Evolutionary conservation across 2,329 filamentous ascomycete genomes (phyloP).

Genomic region (Verruconis gallopava): DNA sequence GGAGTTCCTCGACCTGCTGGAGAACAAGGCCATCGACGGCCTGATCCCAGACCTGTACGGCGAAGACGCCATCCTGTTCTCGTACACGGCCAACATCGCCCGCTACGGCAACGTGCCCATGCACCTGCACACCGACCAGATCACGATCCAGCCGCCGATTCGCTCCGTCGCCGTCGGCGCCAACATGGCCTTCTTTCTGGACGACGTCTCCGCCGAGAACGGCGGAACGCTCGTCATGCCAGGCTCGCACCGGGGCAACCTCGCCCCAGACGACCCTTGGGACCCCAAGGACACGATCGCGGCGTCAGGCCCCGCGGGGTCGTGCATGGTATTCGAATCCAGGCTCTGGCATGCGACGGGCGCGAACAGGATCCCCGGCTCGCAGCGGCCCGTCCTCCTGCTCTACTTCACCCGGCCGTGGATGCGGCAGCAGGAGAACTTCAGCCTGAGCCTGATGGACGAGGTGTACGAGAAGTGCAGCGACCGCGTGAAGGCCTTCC

Average conservation of each 20-base stretch:
- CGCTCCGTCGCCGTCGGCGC: slow-evolving; percentile 17
- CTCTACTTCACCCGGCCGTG: slow-evolving; percentile 22
- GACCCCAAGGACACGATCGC: slow-evolving; percentile 15
- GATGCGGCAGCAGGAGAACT: slow-evolving; percentile 21
- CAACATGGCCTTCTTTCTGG: slow-evolving; percentile 18
- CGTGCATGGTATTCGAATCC: slow-evolving; percentile 18
- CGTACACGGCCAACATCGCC: slow-evolving; percentile 21
- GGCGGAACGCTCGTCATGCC: slow-evolving; percentile 20
- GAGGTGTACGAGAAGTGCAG: slow-evolving; percentile 1
- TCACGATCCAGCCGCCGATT: slow-evolving; percentile 17
- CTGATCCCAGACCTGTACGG: slow-evolving; percentile 19
- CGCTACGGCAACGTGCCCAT: slow-evolving; percentile 18
- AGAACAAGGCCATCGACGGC: slow-evolving; percentile 18
- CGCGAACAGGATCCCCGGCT: slow-evolving; percentile 14
- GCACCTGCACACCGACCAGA: slow-evolving; percentile 19
- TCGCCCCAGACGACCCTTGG: slow-evolving; percentile 16
- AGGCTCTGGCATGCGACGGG: slow-evolving; percentile 21
- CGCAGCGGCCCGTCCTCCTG: slow-evolving; percentile 18
- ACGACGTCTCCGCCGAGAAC: slow-evolving; percentile 23
- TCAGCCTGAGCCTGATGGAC: slow-evolving; percentile 1
- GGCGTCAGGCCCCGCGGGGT: slow-evolving; percentile 18
- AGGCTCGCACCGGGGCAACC: slow-evolving; percentile 14
- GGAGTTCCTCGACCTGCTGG: slow-evolving; percentile 19
- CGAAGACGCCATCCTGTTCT: slow-evolving; percentile 18
- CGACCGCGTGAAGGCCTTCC: neutral